Evolutionary conservation across 768 basidiomycete genomes (phyloP).

Genomic region (Pleurotus salmoneostramineus): DNA sequence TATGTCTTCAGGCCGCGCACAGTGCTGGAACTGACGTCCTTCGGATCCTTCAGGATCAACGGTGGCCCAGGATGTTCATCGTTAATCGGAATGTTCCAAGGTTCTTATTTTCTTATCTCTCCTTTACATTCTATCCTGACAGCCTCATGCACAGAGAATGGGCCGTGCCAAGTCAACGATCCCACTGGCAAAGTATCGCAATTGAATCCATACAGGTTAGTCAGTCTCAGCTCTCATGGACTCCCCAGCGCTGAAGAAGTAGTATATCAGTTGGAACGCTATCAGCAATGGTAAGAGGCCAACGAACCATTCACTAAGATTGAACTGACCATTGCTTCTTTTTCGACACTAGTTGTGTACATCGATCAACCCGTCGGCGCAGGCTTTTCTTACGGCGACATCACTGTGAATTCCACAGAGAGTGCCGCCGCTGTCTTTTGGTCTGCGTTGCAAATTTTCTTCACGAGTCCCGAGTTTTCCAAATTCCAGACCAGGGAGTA

Average conservation of each 20-base stretch:
- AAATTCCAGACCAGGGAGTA: slow-evolving; percentile 53
- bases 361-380: slow-evolving; percentile 68
- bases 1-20: slow-evolving; percentile 12
- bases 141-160: slow-evolving; percentile 40
- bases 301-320: background rate
- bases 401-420: slow-evolving; percentile 53
- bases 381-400: slow-evolving; percentile 58
- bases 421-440: slow-evolving; percentile 56
- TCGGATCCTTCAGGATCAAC: slow-evolving; percentile 36
- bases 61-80: slow-evolving; percentile 62
- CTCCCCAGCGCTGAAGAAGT: no score
- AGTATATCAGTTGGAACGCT: slow-evolving; percentile 51
- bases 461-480: slow-evolving; percentile 50
- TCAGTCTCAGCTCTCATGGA: background rate
- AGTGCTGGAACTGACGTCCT: background rate
- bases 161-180: slow-evolving; percentile 54
- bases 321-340: background rate
- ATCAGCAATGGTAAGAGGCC: slow-evolving; percentile 52
- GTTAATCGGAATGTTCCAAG: slow-evolving; percentile 67
- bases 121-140: background rate
- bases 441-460: slow-evolving; percentile 60
- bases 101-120: slow-evolving; percentile 16
- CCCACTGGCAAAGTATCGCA: slow-evolving; percentile 45
- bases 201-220: slow-evolving; percentile 60
- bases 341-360: slow-evolving; percentile 50